Evolutionary conservation across 768 basidiomycete genomes (phyloP), one percentile per base, ranked within the genome.

Genomic region (Rhodocollybia butyracea): DNA sequence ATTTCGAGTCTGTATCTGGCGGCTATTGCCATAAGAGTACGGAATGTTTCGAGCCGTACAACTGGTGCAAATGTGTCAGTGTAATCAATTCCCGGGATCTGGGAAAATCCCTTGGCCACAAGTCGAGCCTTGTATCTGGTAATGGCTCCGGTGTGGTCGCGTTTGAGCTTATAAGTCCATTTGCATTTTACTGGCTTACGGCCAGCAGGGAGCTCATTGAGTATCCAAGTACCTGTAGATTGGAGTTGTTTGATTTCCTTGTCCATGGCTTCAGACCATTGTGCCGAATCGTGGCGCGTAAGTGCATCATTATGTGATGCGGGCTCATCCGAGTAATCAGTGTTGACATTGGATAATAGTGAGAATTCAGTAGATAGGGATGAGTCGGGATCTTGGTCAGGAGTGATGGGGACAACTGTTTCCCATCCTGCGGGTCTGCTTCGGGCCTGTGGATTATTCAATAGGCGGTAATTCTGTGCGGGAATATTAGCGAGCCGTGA

Each of bases 21-120:
- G 0, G 76, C 68, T 19, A 77, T 42, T 2, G 38, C 38, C 3
- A 81, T 62, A 0, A 72, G 3, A 1, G 64, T 50, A 0, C 62
- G 59, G 13, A 74, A 55, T 3, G 69, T 66, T 27, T 70, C 64
- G n/a, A 73, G 57, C 1, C 64, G 55, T 31, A 69, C 63, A 27
- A 72, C 68, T 1, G 68, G 68, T 8, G 69, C 58, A 47, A 63
- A 71, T 1, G 65, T 70, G 17, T 67, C 45, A 39, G 53, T 57
- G 54, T 62, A 77, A 55, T 75, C 75, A 26, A 70, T 60, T 27
- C 76, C 72, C 17, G 64, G 69, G 45, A 61, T 61, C 57, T 80
- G 75, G 2, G 68, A 62, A 61, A 69, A 78, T 32, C 68, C 69
- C 36, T 68, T 63, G 0, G 67, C 69, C 0, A 75, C n/a, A 0